Percentiles rank a stretch among this genome's conserved stretches.
These are phyloP conservation scores for Rugosomyces carneus DNA, from an alignment of 1,284 basidiomycete species.

Conservation along the genomic window DNA sequence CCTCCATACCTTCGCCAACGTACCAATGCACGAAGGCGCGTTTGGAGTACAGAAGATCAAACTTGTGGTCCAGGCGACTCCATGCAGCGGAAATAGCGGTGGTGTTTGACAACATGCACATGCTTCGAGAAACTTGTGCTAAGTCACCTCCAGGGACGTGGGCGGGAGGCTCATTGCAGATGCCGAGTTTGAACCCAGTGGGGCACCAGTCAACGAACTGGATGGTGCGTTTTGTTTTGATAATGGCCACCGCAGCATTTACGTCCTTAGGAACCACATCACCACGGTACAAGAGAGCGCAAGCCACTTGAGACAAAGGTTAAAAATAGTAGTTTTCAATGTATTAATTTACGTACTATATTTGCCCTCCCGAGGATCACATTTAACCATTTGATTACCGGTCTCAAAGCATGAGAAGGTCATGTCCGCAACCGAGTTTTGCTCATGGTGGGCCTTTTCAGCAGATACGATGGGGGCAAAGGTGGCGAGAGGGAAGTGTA, in stretches of 20 bases:
- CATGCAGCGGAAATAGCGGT: conserved; percentile 94
- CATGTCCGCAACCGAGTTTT: conserved; percentile 98
- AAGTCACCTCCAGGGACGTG: conserved; percentile 92
- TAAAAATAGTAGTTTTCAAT: neutral
- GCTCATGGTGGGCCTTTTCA: conserved; percentile 89
- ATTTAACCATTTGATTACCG: conserved; percentile 99
- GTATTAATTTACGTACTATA: conserved; percentile 63
- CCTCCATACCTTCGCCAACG: conserved; percentile 98
- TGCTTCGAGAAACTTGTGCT: conserved; percentile 87
- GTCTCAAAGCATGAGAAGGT: conserved; percentile 97
- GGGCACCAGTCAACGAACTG: conserved; percentile 99
- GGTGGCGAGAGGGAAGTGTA: conserved; percentile 97
- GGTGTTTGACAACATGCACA: conserved; percentile 96
- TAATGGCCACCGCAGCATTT: conserved; percentile 87
- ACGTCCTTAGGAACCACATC: conserved; percentile 98
- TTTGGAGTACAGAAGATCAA: conserved; percentile 90
- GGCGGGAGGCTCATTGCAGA: conserved; percentile 96
- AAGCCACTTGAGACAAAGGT: conserved; percentile 56
- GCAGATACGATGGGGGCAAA: conserved; percentile 93
- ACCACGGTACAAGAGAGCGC: conserved; percentile 87
- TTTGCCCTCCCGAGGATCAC: conserved; percentile 93
- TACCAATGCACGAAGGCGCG: conserved; percentile 94
- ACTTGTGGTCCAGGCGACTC: conserved; percentile 93
- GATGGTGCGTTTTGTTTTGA: conserved; percentile 97
- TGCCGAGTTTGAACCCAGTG: conserved; percentile 94